phyloP scores from a whole-genome alignment of 805 yeast species.

The Monosporozyma servazzii region DNA sequence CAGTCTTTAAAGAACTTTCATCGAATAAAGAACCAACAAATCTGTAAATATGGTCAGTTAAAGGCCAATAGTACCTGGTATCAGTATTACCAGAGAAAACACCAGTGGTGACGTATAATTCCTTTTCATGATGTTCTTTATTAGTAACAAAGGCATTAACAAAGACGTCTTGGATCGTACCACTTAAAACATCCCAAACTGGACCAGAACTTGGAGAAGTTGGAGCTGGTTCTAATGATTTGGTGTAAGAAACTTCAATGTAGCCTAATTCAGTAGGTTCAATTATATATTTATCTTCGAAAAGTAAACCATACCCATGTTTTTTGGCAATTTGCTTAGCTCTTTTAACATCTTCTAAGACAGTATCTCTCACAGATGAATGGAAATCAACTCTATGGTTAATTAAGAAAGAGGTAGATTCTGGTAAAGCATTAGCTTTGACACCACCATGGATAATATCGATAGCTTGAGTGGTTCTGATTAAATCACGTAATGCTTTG shows the following conservation, averaged over 20 bases:
- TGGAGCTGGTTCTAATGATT: conserved; percentile 33
- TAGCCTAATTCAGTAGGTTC: conserved; percentile 24
- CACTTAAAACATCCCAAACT: conserved; percentile 39
- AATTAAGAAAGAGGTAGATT: conserved; percentile 41
- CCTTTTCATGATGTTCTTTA: conserved; percentile 11
- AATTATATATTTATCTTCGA: conserved; percentile 16
- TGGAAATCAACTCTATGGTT: conserved; percentile 62
- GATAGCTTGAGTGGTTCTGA: conserved; percentile 58
- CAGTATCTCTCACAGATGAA: conserved; percentile 37
- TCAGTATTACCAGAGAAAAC: conserved; percentile 55
- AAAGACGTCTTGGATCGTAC: conserved; percentile 46
- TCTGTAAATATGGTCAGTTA: conserved; percentile 47
- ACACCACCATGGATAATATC: conserved; percentile 65
- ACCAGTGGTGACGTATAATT: conserved; percentile 36
- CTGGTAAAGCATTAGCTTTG: conserved; percentile 72
- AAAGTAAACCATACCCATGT: conserved; percentile 38
- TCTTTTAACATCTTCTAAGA: conserved; percentile 31
- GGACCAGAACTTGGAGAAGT: conserved; percentile 30
- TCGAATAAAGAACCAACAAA: conserved; percentile 26
- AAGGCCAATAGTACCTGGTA: conserved; percentile 49
- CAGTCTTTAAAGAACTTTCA: conserved; percentile 21
- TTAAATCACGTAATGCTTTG: conserved; percentile 29
- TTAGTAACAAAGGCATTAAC: conserved; percentile 34
- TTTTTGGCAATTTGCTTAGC: conserved; percentile 38
- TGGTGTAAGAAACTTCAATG: conserved; percentile 18